phyloP scores from a whole-genome alignment of 2,329 filamentous ascomycete species.

The Penicillium brasilianum region DNA sequence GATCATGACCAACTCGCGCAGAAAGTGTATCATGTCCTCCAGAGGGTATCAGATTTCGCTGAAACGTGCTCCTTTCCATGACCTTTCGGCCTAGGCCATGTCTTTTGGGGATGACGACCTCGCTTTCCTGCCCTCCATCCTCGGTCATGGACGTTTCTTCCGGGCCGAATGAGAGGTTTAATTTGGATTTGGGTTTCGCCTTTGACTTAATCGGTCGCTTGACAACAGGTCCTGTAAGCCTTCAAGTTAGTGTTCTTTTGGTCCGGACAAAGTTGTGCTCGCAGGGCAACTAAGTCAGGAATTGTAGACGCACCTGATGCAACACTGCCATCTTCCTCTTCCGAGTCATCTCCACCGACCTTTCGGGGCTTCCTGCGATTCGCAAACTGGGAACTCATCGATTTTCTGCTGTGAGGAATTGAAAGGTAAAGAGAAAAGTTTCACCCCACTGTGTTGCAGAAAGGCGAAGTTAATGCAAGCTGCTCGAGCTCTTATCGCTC shows the following conservation, averaged over 20 bases:
- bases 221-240: constrained; percentile 50
- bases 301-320: constrained; percentile 49
- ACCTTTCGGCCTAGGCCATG: constrained; percentile 66
- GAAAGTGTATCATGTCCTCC: constrained; percentile 59
- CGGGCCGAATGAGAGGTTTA: constrained; percentile 78
- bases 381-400: constrained; percentile 63
- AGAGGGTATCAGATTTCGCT: constrained; percentile 58
- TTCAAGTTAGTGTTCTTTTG: constrained; percentile 5
- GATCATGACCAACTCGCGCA: constrained; percentile 64
- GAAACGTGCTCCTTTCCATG: constrained; percentile 68
- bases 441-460: not conserved
- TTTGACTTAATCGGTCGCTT: constrained; percentile 59
- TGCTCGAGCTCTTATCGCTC: constrained; percentile 31
- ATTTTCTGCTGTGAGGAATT: not conserved
- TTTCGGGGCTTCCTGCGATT: constrained; percentile 73
- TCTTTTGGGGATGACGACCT: constrained; percentile 64
- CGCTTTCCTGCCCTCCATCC: constrained; percentile 58
- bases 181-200: constrained; percentile 71
- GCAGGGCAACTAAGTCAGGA: not conserved
- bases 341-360: constrained; percentile 73
- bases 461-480: constrained; percentile 15
- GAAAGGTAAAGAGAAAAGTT: not conserved
- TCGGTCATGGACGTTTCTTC: constrained; percentile 60
- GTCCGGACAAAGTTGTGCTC: not conserved
- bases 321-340: constrained; percentile 50